These are phyloP conservation scores for Colletotrichum liaoningense DNA, from an alignment of 2,329 filamentous ascomycete species.

Conservation along the genomic window DNA sequence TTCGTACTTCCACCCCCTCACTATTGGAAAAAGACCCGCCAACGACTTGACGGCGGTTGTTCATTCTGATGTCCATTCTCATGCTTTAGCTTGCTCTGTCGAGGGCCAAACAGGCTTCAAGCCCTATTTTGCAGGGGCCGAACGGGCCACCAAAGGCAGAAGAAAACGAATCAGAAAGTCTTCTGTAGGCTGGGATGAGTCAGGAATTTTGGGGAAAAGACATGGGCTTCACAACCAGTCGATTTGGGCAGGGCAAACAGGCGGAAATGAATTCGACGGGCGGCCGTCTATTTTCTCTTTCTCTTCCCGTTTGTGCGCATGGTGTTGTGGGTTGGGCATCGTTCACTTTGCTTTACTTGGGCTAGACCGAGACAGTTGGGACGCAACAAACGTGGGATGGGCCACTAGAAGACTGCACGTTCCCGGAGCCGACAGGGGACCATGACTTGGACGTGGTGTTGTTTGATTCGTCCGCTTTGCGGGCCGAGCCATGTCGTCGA, in stretches of 20 bases:
- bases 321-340: slow-evolving; percentile 32
- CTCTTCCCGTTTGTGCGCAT: slow-evolving; percentile 24
- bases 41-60: neutral
- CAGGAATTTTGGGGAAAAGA: slow-evolving; percentile 15
- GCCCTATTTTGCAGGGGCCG: slow-evolving; percentile 30
- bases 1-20: neutral
- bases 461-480: slow-evolving; percentile 27
- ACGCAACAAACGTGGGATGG: slow-evolving; percentile 27
- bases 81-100: neutral
- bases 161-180: slow-evolving; percentile 18
- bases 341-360: slow-evolving; percentile 23
- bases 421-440: slow-evolving; percentile 22
- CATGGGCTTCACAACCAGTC: slow-evolving; percentile 17
- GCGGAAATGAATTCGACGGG: slow-evolving; percentile 18
- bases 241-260: slow-evolving; percentile 14
- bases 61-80: slow-evolving; percentile 1
- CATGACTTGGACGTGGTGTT: slow-evolving; percentile 29
- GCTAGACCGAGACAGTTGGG: slow-evolving; percentile 25
- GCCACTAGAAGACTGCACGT: slow-evolving; percentile 17
- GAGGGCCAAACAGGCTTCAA: slow-evolving; percentile 26
- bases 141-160: slow-evolving; percentile 13
- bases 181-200: slow-evolving; percentile 20
- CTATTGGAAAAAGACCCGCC: neutral
- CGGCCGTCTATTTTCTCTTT: slow-evolving; percentile 6
- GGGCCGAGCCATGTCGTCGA: slow-evolving; percentile 27